Base-by-base conservation (phyloP, 495 filamentous ascomycete genomes). In the Talaromyces liani region DNA sequence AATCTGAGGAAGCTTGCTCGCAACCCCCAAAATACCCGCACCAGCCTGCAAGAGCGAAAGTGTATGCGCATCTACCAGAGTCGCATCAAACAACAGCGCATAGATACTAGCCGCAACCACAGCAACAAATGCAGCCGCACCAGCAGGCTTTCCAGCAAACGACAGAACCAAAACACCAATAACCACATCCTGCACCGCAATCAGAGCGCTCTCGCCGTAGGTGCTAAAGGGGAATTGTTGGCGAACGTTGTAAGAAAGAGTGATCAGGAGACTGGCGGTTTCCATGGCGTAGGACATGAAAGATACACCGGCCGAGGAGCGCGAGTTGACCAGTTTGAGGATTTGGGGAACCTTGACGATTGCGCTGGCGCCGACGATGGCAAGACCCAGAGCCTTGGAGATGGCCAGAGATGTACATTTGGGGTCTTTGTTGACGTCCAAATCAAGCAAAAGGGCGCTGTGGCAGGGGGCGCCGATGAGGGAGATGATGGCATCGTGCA, bases 291-390 rank as follows among this genome's bases (percentile, higher is more conserved):
- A 97, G 31, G 89, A 87, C 45, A 94, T 84, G 80, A 97, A 96
- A 63, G 87, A 91, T 63, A 98, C 82, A 68, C 93, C 94, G 60
- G 83, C 82, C 8, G 90, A 86, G 29, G 91, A 95, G 61, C 85
- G 80, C 36, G 92, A 93, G 66, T 79, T 74, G 68, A 95, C 75
- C 58, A 97, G 86, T 80, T 97, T 97, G 73, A 97, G 72, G 74
- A 98, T 92, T 76, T 97, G 94, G 0, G 94, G 93, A 55, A 98
- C 84, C 79, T 98, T 98, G 78, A 98, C 91, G 67, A 97, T 84
- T 33, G 91, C 84, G 62, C 89, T 91, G 39, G 91, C 89, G 64
- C 83, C 87, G 69, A 98, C 89, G 76, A 98, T 98, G 72, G 86
- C 93, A 64, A 97, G 86, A 49, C 94, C 94, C 55, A 98, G 88